Conservation (phyloP, 768 basidiomycete species). For the Suillus sp. region DNA sequence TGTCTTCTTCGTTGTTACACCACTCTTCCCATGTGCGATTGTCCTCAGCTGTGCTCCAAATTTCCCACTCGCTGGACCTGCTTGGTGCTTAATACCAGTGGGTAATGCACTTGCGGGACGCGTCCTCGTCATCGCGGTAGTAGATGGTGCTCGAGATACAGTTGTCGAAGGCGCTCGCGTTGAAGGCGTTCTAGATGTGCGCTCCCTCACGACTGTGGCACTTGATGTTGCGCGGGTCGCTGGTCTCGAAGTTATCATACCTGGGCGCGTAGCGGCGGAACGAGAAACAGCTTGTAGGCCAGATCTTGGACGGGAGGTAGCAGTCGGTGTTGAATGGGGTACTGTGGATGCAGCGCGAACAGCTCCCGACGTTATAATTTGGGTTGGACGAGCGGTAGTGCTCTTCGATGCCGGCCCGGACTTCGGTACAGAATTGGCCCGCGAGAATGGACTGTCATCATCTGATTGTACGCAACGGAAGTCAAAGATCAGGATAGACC, state of each 20-base stretch:
- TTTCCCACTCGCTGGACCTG: not conserved
- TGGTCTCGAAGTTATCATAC: not conserved
- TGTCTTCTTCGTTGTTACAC: conserved; percentile 33
- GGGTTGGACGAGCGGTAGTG: not conserved
- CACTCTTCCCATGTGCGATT: conserved; percentile 3
- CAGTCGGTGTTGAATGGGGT: not conserved
- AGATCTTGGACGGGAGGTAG: not conserved
- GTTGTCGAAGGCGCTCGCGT: conserved; percentile 17
- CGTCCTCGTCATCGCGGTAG: conserved; percentile 15
- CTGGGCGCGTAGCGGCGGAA: not conserved
- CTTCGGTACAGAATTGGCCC: conserved; percentile 13
- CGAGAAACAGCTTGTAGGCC: conserved; percentile 4
- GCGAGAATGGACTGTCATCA: conserved; percentile 34
- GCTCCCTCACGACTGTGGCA: not conserved
- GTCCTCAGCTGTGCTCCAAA: not conserved
- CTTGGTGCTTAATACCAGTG: conserved; percentile 5
- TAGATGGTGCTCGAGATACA: conserved; percentile 16
- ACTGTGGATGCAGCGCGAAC: not conserved
- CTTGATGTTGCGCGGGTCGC: not conserved
- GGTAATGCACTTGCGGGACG: conserved; percentile 15
- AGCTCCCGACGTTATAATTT: not conserved
- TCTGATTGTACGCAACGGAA: conserved; percentile 16
- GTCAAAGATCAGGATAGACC: conserved; percentile 1
- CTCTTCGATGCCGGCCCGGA: not conserved
- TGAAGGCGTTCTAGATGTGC: conserved; percentile 5